Percentiles rank a stretch among this genome's conserved stretches.
Conservation (phyloP, 306 rosid species). For the Lithocarpus polystachyus region DNA sequence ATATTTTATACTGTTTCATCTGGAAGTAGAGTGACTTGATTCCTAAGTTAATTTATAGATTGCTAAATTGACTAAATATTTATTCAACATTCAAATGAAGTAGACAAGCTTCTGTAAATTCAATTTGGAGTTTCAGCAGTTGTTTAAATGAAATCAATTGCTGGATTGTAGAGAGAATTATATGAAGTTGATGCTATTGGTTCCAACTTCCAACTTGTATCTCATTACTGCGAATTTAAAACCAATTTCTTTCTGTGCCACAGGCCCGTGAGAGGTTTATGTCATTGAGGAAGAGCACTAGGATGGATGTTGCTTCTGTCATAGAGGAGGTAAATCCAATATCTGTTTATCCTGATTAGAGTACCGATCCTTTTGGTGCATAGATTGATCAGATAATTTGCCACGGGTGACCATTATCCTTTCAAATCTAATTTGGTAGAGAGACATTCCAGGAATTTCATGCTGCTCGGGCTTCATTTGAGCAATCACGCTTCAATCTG, state of each 20-base stretch:
- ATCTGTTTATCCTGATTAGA: constrained; percentile 11
- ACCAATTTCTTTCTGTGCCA: constrained; percentile 28
- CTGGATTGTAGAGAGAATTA: background rate
- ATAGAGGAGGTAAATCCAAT: constrained; percentile 59
- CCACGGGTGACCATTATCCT: constrained; percentile 41
- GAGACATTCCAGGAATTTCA: constrained; percentile 75
- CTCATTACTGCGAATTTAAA: constrained; percentile 12
- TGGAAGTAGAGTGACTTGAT: background rate
- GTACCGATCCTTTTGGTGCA: background rate
- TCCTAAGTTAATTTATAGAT: background rate
- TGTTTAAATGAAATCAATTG: background rate
- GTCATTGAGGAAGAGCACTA: constrained; percentile 75
- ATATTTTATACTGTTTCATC: background rate
- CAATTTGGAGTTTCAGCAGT: constrained; percentile 17
- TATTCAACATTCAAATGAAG: background rate
- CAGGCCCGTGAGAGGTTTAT: constrained; percentile 88
- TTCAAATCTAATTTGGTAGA: constrained; percentile 55
- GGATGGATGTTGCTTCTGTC: constrained; percentile 53
- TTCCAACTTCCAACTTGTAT: constrained; percentile 8
- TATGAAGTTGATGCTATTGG: constrained; percentile 7
- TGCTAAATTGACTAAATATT: constrained; percentile 1
- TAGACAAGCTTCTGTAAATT: background rate
- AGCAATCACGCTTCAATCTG: constrained; percentile 83
- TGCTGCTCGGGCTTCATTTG: constrained; percentile 65
- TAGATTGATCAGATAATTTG: constrained; percentile 21